Conservation (phyloP, 1,284 basidiomycete species). For the Melampsora abietis-canadensis region DNA sequence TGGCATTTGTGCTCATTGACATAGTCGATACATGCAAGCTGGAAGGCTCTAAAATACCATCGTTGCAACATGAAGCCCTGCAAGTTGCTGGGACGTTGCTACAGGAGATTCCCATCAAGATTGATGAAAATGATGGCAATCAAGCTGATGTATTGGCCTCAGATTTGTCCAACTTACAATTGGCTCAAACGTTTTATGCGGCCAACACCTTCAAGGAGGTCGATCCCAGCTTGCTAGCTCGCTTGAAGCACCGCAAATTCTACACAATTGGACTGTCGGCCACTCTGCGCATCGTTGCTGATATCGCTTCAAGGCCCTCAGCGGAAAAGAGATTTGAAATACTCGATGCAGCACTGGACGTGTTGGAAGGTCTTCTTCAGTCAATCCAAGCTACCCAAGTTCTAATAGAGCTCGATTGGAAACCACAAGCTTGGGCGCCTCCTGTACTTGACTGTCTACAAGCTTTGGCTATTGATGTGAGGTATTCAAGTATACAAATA, state of each 20-base stretch:
- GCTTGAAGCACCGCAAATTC: constrained; percentile 13
- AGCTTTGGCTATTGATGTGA: constrained; percentile 27
- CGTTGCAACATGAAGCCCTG: constrained; percentile 8
- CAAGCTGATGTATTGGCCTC: background rate
- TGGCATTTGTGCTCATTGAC: constrained; percentile 67
- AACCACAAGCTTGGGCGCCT: constrained; percentile 10
- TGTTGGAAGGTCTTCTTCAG: constrained; percentile 21
- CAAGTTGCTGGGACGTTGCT: constrained; percentile 25
- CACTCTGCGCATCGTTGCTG: constrained; percentile 15
- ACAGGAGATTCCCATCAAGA: constrained; percentile 19
- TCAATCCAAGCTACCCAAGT: constrained; percentile 3
- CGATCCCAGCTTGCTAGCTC: constrained; percentile 6
- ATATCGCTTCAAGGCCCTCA: constrained; percentile 3
- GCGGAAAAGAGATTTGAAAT: constrained; percentile 3
- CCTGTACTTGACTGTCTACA: constrained; percentile 24
- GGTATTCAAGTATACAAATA: background rate
- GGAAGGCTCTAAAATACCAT: constrained; percentile 47
- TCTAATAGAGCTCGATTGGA: constrained; percentile 19
- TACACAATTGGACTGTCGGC: constrained; percentile 25
- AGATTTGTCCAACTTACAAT: constrained; percentile 8
- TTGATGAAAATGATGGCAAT: constrained; percentile 8
- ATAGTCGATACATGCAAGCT: constrained; percentile 59
- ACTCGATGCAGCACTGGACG: constrained; percentile 22
- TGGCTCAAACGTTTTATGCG: constrained; percentile 31
- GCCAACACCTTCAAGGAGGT: constrained; percentile 30